Conservation (phyloP, 306 rosid genomes). For the Arachis hypogaea region DNA sequence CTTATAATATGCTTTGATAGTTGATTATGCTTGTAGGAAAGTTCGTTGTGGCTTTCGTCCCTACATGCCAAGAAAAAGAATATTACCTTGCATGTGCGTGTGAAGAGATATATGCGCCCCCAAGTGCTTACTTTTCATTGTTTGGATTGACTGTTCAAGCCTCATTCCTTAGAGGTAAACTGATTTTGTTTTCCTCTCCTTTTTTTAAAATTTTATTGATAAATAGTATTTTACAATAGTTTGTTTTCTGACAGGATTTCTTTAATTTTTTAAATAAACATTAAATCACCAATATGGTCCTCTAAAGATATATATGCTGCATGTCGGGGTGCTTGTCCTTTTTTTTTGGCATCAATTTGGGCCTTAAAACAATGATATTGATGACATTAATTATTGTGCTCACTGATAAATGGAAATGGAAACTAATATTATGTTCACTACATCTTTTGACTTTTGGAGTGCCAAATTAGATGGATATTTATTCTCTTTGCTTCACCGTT, state of each 20-base stretch:
- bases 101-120: slow-evolving; percentile 90
- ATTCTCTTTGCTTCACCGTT: too few relatives aligned
- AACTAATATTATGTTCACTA: too few relatives aligned
- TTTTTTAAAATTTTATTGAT: slow-evolving; percentile 6
- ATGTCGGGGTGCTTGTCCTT: too few relatives aligned
- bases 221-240: background rate
- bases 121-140: slow-evolving; percentile 87
- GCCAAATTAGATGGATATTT: too few relatives aligned
- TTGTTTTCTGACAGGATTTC: slow-evolving; percentile 4
- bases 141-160: slow-evolving; percentile 94
- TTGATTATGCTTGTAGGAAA: slow-evolving; percentile 63
- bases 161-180: slow-evolving; percentile 76
- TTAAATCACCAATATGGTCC: background rate
- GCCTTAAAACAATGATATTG: background rate
- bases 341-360: slow-evolving; percentile 16
- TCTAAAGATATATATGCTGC: background rate
- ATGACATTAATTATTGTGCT: too few relatives aligned
- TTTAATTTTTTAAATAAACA: background rate
- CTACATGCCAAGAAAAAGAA: slow-evolving; percentile 82
- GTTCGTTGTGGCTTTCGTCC: slow-evolving; percentile 77
- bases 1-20: slow-evolving; percentile 39
- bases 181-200: slow-evolving; percentile 29
- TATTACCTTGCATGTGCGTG: slow-evolving; percentile 96
- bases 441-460: too few relatives aligned
- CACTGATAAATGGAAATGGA: too few relatives aligned